These are phyloP conservation scores for Calocybe gangraenosa DNA, from an alignment of 768 basidiomycete species.

Conservation along the genomic window DNA sequence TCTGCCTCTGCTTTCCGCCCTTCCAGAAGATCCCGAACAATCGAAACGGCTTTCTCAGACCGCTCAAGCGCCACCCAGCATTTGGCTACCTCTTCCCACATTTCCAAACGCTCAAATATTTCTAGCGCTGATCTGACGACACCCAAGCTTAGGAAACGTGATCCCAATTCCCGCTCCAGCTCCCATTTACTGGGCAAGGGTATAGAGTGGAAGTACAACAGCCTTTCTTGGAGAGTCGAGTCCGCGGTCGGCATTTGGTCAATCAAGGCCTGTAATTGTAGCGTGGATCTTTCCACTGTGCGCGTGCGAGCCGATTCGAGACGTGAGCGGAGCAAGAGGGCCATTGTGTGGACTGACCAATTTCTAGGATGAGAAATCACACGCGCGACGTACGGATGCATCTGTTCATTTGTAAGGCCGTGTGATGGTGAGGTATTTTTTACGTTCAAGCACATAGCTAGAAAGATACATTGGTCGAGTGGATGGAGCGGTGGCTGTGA, in stretches of 20 bases:
- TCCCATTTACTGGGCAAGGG: slow-evolving; percentile 91
- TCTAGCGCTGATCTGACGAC: slow-evolving; percentile 88
- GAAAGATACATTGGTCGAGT: slow-evolving; percentile 89
- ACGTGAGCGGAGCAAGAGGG: slow-evolving; percentile 87
- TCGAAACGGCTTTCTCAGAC: slow-evolving; percentile 68
- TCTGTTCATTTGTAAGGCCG: slow-evolving; percentile 89
- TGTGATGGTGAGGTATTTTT: slow-evolving; percentile 86
- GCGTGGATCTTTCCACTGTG: slow-evolving; percentile 87
- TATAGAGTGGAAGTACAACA: slow-evolving; percentile 77
- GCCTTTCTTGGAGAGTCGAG: slow-evolving; percentile 66
- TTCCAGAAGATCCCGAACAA: slow-evolving; percentile 83
- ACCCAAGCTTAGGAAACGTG: slow-evolving; percentile 78
- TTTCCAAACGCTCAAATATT: slow-evolving; percentile 91
- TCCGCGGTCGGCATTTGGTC: slow-evolving; percentile 95
- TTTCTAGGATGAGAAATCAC: slow-evolving; percentile 88
- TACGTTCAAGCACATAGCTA: slow-evolving; percentile 86
- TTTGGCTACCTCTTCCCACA: slow-evolving; percentile 96
- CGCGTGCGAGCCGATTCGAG: slow-evolving; percentile 86
- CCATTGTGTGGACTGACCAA: slow-evolving; percentile 97
- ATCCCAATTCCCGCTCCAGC: slow-evolving; percentile 86
- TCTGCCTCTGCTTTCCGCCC: slow-evolving; percentile 86
- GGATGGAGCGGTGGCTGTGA: slow-evolving; percentile 86
- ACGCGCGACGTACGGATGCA: slow-evolving; percentile 87
- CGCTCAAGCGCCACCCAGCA: slow-evolving; percentile 84
- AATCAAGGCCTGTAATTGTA: slow-evolving; percentile 92